phyloP scores from a whole-genome alignment of 2,329 filamentous ascomycete genomes.

The Botrytis hyacinthi region DNA sequence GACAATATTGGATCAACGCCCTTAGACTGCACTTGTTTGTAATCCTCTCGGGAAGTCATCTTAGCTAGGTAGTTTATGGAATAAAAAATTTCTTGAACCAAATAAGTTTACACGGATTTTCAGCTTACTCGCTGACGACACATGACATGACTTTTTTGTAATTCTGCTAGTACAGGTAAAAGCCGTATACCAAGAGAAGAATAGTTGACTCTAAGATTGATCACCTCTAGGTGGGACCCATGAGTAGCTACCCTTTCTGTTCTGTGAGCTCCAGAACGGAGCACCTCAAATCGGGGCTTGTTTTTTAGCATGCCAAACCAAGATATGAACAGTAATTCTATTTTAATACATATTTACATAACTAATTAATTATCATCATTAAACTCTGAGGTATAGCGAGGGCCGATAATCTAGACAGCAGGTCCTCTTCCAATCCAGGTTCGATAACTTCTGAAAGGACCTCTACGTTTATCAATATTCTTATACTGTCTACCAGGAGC shows the following conservation, averaged over 20 bases:
- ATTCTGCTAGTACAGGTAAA: neutral
- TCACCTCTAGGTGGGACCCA: neutral
- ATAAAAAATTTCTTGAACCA: neutral
- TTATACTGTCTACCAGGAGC: constrained; percentile 12
- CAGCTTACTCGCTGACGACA: neutral
- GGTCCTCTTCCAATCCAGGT: constrained; percentile 8
- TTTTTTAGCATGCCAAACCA: neutral
- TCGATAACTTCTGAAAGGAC: neutral
- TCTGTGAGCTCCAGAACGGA: neutral
- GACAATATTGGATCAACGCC: neutral
- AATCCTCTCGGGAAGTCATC: neutral
- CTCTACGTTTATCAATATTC: constrained; percentile 4
- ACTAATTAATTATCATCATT: neutral
- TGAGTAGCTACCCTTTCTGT: neutral
- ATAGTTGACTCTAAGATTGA: neutral
- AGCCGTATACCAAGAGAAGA: neutral
- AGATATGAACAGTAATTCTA: neutral
- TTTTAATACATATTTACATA: neutral
- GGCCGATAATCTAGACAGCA: neutral
- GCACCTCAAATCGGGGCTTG: neutral
- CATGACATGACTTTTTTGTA: neutral
- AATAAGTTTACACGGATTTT: neutral
- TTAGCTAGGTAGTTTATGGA: neutral
- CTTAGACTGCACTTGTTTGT: neutral
- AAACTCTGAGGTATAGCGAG: no score